Evolutionary conservation across 345 rosid genomes (phyloP).

Genomic region (sweet orange (Citrus sinensis)): DNA sequence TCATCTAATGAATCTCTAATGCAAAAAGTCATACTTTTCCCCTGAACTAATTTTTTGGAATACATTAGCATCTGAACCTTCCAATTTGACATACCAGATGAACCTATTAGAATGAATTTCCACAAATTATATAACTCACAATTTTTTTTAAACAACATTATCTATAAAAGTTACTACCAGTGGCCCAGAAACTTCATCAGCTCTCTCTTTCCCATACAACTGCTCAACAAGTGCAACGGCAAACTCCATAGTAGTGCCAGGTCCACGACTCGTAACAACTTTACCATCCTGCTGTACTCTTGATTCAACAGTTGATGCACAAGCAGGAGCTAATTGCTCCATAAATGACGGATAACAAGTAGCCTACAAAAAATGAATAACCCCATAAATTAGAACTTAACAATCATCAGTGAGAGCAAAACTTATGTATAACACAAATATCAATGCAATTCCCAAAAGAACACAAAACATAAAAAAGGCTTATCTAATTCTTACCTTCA

Average conservation of each 20-base stretch:
- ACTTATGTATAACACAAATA: neutral
- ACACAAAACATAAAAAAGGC: neutral
- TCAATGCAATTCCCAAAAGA: too few relatives aligned
- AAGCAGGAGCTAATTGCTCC: conserved; percentile 62
- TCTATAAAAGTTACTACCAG: conserved; percentile 39
- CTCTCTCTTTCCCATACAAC: conserved; percentile 72
- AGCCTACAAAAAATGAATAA: conserved; percentile 44
- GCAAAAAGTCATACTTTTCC: neutral
- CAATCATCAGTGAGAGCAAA: neutral
- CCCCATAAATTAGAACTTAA: neutral
- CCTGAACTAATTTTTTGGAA: neutral
- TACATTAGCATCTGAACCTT: neutral
- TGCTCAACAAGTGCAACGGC: conserved; percentile 65
- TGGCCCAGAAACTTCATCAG: conserved; percentile 62
- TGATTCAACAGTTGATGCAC: conserved; percentile 67
- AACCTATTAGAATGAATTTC: neutral
- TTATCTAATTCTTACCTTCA: conserved; percentile 41
- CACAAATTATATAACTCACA: neutral
- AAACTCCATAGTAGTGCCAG: conserved; percentile 91
- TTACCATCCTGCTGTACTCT: conserved; percentile 79
- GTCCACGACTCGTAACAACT: conserved; percentile 82
- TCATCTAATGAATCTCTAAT: neutral
- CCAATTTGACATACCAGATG: neutral
- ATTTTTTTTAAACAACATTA: neutral
- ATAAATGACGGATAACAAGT: conserved; percentile 83